Percentiles rank a stretch among this genome's conserved stretches.
phyloP scores from a whole-genome alignment of 2,329 filamentous ascomycete genomes.

The Cyphellophora attinorum region DNA sequence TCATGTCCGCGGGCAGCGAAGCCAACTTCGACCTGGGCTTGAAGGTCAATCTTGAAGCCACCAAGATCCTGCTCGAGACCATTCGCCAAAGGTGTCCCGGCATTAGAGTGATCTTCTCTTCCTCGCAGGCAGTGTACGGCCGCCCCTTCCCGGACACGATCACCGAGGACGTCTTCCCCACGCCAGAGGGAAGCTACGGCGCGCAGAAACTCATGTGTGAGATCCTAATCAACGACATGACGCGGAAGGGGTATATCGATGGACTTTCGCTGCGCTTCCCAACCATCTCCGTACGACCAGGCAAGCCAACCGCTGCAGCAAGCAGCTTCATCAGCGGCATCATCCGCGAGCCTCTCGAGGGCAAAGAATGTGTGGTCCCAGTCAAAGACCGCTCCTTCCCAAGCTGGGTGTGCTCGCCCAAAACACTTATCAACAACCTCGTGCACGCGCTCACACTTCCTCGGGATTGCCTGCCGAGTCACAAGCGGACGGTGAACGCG shows the following conservation, averaged over 20 bases:
- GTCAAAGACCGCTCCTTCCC: constrained; percentile 42
- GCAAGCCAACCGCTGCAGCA: constrained; percentile 51
- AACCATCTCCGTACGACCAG: constrained; percentile 52
- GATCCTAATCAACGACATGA: constrained; percentile 54
- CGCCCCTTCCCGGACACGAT: constrained; percentile 46
- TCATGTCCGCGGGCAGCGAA: constrained; percentile 58
- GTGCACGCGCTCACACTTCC: constrained; percentile 38
- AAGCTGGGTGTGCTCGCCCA: constrained; percentile 47
- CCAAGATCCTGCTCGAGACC: constrained; percentile 44
- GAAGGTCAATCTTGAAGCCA: constrained; percentile 52
- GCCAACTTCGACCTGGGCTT: constrained; percentile 51
- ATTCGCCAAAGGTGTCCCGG: constrained; percentile 38
- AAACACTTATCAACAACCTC: constrained; percentile 44
- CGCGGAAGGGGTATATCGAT: constrained; percentile 48
- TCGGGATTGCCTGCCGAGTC: constrained; percentile 28
- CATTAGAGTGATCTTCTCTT: constrained; percentile 51
- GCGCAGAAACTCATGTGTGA: constrained; percentile 56
- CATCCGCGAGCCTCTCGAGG: constrained; percentile 53
- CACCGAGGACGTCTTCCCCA: constrained; percentile 42
- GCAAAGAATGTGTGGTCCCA: constrained; percentile 42
- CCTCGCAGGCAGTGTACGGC: constrained; percentile 55
- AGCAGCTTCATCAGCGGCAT: constrained; percentile 56
- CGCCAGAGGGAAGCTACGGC: constrained; percentile 54
- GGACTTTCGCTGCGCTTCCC: constrained; percentile 51
- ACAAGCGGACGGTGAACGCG: constrained; percentile 46